A percentile compares a stretch with the other conserved stretches of the same genome.
phyloP scores from a whole-genome alignment of 2,329 filamentous ascomycete species.

The Exophiala dermatitidis region DNA sequence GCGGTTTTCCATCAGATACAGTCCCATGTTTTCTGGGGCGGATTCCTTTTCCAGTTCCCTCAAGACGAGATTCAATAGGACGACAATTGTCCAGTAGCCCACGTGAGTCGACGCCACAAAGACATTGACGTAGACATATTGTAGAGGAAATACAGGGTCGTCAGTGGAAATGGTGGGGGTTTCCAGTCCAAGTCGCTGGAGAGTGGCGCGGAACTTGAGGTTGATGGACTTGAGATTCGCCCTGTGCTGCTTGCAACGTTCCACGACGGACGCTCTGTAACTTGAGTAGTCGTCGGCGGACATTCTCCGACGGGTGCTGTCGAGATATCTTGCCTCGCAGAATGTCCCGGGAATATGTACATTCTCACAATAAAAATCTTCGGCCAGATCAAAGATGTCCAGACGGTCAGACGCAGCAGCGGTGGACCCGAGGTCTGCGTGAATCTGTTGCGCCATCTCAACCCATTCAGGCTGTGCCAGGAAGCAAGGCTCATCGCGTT shows the following conservation, averaged over 20 bases:
- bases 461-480: conserved; percentile 34
- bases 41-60: conserved; percentile 16
- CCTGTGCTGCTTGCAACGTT: conserved; percentile 13
- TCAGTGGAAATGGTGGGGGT: conserved; percentile 4
- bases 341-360: conserved; percentile 16
- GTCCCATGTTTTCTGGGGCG: conserved; percentile 15
- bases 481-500: conserved; percentile 33
- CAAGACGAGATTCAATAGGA: conserved; percentile 22
- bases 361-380: conserved; percentile 24
- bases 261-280: conserved; percentile 5
- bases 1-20: conserved; percentile 23
- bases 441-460: conserved; percentile 29
- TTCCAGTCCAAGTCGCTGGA: conserved; percentile 16
- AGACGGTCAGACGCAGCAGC: conserved; percentile 12
- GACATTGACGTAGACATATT: conserved; percentile 25
- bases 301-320: not conserved
- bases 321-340: conserved; percentile 5
- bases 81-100: conserved; percentile 25
- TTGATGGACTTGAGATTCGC: conserved; percentile 21
- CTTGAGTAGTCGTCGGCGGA: conserved; percentile 2
- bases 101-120: conserved; percentile 21
- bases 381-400: conserved; percentile 23
- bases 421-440: conserved; percentile 23
- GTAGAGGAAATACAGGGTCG: conserved; percentile 22
- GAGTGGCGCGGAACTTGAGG: conserved; percentile 15